Evolutionary conservation across 2,329 filamentous ascomycete species (phyloP).

Genomic region (Aspergillus sojae): DNA sequence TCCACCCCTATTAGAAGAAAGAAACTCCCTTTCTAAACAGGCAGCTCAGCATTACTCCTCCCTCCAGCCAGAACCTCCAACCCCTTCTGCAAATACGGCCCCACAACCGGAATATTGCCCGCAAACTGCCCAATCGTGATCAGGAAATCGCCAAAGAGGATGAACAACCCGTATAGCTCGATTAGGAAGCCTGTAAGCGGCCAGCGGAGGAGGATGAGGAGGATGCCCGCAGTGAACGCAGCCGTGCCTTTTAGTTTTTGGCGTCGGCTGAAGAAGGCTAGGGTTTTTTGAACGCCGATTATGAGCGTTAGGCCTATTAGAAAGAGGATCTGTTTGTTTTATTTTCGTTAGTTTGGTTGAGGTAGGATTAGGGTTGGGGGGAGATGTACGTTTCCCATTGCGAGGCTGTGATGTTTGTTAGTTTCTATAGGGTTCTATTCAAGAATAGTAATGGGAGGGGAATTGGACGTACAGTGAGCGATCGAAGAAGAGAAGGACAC

Average conservation of each 20-base stretch:
- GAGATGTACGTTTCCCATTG: slow-evolving; percentile 85
- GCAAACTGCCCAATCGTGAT: slow-evolving; percentile 89
- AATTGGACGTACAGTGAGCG: slow-evolving; percentile 74
- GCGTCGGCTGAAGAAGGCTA: slow-evolving; percentile 89
- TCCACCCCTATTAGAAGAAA: not conserved
- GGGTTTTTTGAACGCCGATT: slow-evolving; percentile 87
- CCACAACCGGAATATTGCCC: slow-evolving; percentile 79
- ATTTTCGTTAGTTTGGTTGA: slow-evolving; percentile 10
- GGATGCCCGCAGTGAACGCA: slow-evolving; percentile 81
- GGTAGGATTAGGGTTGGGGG: slow-evolving; percentile 14
- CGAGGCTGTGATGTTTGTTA: slow-evolving; percentile 62
- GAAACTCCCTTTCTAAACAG: slow-evolving; percentile 27
- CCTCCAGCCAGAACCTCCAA: slow-evolving; percentile 72
- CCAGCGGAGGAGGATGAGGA: slow-evolving; percentile 87
- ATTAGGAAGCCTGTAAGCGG: slow-evolving; percentile 86
- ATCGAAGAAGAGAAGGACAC: slow-evolving; percentile 97
- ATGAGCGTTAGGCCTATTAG: slow-evolving; percentile 94
- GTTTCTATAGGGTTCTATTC: no score
- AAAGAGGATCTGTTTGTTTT: slow-evolving; percentile 77
- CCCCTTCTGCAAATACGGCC: slow-evolving; percentile 76
- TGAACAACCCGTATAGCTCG: slow-evolving; percentile 88
- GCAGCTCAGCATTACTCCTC: slow-evolving; percentile 72
- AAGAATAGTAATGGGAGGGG: no score
- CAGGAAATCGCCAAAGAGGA: slow-evolving; percentile 95
- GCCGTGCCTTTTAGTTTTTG: slow-evolving; percentile 91